Evolutionary conservation across 2,329 filamentous ascomycete species (phyloP).

Genomic region (Byssochlamys sp.): DNA sequence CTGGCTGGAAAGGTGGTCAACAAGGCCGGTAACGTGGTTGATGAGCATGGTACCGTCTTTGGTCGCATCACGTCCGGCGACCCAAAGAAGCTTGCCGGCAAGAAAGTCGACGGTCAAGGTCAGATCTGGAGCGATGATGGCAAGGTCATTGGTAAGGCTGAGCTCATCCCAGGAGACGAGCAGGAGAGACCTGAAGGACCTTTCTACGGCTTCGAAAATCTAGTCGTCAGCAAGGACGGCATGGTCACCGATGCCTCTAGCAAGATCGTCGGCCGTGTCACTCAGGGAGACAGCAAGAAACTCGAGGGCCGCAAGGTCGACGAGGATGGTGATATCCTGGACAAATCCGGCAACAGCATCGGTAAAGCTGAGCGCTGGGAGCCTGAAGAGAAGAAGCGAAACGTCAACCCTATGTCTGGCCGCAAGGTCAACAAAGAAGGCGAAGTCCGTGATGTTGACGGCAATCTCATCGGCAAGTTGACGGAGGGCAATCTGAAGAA

Average conservation of each 20-base stretch:
- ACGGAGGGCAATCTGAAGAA: conserved; percentile 36
- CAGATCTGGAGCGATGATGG: conserved; percentile 57
- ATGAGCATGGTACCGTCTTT: conserved; percentile 49
- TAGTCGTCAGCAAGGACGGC: conserved; percentile 49
- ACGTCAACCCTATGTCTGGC: conserved; percentile 52
- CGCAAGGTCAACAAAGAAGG: conserved; percentile 45
- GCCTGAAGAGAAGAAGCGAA: conserved; percentile 45
- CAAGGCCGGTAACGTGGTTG: conserved; percentile 54
- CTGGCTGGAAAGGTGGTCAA: conserved; percentile 55
- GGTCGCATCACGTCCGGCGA: conserved; percentile 52
- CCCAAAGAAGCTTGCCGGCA: conserved; percentile 46
- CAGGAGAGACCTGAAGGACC: conserved; percentile 44
- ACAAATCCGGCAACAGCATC: conserved; percentile 57
- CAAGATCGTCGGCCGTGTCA: conserved; percentile 49
- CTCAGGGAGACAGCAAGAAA: conserved; percentile 55
- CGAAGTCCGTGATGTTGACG: conserved; percentile 37
- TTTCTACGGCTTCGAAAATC: conserved; percentile 51
- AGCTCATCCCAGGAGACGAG: conserved; percentile 46
- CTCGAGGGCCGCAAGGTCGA: conserved; percentile 59
- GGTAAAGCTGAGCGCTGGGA: conserved; percentile 63
- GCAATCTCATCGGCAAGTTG: conserved; percentile 37
- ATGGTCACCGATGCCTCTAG: conserved; percentile 44
- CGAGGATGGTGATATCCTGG: conserved; percentile 58
- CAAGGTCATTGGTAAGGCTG: conserved; percentile 50
- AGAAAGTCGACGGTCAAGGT: conserved; percentile 53